Conservation (phyloP, 106 monocot species). For the Hemerocallis citrina region DNA sequence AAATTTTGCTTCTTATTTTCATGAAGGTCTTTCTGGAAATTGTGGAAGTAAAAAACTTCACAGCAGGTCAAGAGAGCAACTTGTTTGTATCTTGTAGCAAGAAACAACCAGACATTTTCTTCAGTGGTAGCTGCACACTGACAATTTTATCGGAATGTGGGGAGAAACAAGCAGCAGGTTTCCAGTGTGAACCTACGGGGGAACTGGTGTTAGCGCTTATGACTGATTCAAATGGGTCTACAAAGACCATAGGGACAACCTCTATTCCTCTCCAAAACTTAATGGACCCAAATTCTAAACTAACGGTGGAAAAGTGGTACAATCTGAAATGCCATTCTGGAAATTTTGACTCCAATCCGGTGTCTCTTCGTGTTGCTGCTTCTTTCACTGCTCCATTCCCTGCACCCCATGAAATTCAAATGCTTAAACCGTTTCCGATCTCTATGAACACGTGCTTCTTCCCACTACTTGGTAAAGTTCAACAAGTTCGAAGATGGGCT, state of each 20-base stretch:
- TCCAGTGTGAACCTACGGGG: slow-evolving; percentile 77
- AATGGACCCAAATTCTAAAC: slow-evolving; percentile 33
- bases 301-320: slow-evolving; percentile 65
- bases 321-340: slow-evolving; percentile 35
- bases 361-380: slow-evolving; percentile 58
- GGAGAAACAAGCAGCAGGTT: slow-evolving; percentile 36
- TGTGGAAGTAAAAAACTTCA: slow-evolving; percentile 39
- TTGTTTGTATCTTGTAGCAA: slow-evolving; percentile 61
- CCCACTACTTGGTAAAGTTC: slow-evolving; percentile 21
- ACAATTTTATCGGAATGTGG: slow-evolving; percentile 47
- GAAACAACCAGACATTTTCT: slow-evolving; percentile 56
- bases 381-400: slow-evolving; percentile 60
- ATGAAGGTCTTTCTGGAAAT: slow-evolving; percentile 71
- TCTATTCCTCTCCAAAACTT: slow-evolving; percentile 61
- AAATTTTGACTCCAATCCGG: slow-evolving; percentile 23
- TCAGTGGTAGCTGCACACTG: slow-evolving; percentile 35
- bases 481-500: slow-evolving; percentile 24
- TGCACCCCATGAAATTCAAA: slow-evolving; percentile 33
- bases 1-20: background rate
- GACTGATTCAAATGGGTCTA: slow-evolving; percentile 15
- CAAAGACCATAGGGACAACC: slow-evolving; percentile 51
- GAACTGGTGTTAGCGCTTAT: slow-evolving; percentile 50
- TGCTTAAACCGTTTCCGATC: slow-evolving; percentile 24
- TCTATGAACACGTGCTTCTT: slow-evolving; percentile 30
- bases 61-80: slow-evolving; percentile 23